phyloP scores from a whole-genome alignment of 129 eudicot species.

The Helichrysum umbraculigerum region DNA sequence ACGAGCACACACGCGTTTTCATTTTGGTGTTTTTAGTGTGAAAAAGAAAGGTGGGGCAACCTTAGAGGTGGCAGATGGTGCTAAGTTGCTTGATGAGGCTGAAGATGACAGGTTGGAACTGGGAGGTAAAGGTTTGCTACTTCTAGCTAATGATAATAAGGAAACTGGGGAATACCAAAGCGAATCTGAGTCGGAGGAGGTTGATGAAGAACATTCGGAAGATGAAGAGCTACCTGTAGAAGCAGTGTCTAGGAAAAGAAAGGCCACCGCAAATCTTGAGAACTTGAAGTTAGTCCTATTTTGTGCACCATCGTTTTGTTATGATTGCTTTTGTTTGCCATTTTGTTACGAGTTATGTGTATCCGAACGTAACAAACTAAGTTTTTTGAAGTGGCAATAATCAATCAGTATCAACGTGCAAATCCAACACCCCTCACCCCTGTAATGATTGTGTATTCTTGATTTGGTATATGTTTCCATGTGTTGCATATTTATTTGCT shows the following conservation, averaged over 20 bases:
- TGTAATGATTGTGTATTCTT: background rate
- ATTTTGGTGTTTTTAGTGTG: slow-evolving; percentile 45
- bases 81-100: slow-evolving; percentile 37
- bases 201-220: slow-evolving; percentile 38
- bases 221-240: slow-evolving; percentile 42
- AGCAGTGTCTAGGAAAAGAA: slow-evolving; percentile 63
- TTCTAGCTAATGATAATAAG: slow-evolving; percentile 67
- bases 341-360: background rate
- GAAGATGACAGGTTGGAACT: slow-evolving; percentile 44
- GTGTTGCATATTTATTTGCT: slow-evolving; percentile 19
- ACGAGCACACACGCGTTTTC: background rate
- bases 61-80: slow-evolving; percentile 30
- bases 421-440: background rate
- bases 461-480: slow-evolving; percentile 13
- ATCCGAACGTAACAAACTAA: background rate
- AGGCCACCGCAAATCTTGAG: slow-evolving; percentile 52
- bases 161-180: slow-evolving; percentile 61
- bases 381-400: slow-evolving; percentile 14
- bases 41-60: slow-evolving; percentile 49
- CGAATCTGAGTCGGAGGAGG: slow-evolving; percentile 50
- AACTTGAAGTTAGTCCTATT: slow-evolving; percentile 52
- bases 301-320: slow-evolving; percentile 4
- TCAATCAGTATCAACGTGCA: background rate
- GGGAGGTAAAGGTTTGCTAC: slow-evolving; percentile 44
- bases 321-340: background rate